Evolutionary conservation across 1,284 basidiomycete genomes (phyloP), one percentile per base, ranked within the genome.

Genomic region (Chondrostereum purpureum): DNA sequence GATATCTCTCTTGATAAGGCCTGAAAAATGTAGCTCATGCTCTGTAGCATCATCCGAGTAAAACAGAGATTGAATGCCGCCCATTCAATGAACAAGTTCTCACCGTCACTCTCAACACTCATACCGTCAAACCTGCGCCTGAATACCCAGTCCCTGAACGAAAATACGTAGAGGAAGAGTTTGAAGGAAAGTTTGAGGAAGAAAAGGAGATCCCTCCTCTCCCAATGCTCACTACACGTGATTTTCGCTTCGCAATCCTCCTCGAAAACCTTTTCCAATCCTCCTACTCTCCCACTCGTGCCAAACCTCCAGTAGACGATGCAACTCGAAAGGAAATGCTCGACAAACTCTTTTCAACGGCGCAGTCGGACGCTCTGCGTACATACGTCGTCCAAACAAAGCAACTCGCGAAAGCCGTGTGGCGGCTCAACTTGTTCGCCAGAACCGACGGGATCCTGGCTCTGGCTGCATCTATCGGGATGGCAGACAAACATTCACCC

Each of bases 241-340:
- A 82, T 52, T 49, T 79, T 33, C 73, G 77, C 24, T 62, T 78
- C 31, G 77, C 75, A 8, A 56, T 61, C 6, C 54, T 61, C 13
- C 39, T 66, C n/a, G 63, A 70, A 50, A 45, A 27, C 1, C 44
- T 60, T 6, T 58, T 58, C 49, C 33, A 27, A 39, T 8, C 27
- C 27, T 31, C 27, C n/a, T 31, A 8, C 27, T n/a, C 27, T 31
- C 27, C 27, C 27, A 31, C n/a, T n/a, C 8, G 27, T 8, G 27
- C 27, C 8, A 31, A n/a, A n/a, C n/a, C 27, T 31, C 27, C 27
- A 31, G 27, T 8, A 31, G 8, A 31, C n/a, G 8, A 8, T n/a
- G 8, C 27, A 31, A n/a, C n/a, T n/a, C n/a, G n/a, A n/a, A n/a
- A n/a, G n/a, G n/a, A n/a, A n/a, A n/a, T 8, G 27, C 27, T n/a